Base-by-base conservation (phyloP, 768 basidiomycete species). In the Termitomyces sp. region DNA sequence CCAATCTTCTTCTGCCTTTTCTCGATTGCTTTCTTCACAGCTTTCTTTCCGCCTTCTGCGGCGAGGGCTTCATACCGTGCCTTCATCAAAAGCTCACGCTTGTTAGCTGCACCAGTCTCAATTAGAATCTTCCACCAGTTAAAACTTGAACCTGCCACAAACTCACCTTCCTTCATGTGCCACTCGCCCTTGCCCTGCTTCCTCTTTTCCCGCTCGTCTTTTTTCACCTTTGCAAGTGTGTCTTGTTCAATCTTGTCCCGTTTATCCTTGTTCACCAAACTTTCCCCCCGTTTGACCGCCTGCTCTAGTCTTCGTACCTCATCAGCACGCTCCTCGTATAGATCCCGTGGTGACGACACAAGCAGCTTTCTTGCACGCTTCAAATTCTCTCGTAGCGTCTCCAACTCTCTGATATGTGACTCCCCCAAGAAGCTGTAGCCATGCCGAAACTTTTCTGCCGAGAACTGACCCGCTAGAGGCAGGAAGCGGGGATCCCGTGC, bases 401-500 rank as follows among this genome's bases (percentile, higher is more conserved):
- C 66, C 5, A 94, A 77, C 68, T 98, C 95, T 6, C 71, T 73
- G 44, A 75, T 69, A 65, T 88, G 89, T 47, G 89, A 68, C 4
- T 82, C 81, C 2, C 84, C 73, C 30, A 98, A 77, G 70, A 98
- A 97, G 1, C 75, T 75, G 64, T 96, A 97, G 33, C 86, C 83
- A 45, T 82, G 68, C 20, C 78, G 82, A 69, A 92, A 95, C 34
- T 83, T 83, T 46, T 84, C 72, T 0, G 79, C 65, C 16, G 87
- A 83, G 63, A 88, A 85, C 59, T 83, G 77, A 14, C 93, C 93
- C 14, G 88, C 78, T 9, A 89, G 72, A 27, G 85, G 79, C 27
- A 89, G 75, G 73, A 98, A 98, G 47, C 95, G 84, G 1, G 95
- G 95, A 73, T 98, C 95, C 32, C 94, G 84, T 14, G 86, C 70